Conservation (phyloP, 140 eudicot genomes). For the Cichorium intybus region DNA sequence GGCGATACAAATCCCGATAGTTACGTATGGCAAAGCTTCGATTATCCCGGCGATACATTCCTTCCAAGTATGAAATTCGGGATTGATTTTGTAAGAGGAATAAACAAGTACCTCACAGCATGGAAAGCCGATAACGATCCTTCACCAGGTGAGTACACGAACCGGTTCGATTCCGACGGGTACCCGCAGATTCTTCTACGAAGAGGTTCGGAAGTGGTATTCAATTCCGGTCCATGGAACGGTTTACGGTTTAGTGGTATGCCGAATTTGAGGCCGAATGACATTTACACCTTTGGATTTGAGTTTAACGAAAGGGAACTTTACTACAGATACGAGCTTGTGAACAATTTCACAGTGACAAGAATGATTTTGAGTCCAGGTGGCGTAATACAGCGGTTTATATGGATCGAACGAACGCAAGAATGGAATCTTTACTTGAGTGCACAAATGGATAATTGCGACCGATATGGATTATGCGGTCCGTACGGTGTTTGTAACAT, state of each 20-base stretch:
- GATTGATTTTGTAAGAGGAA: conserved; percentile 25
- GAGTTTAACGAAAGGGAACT: conserved; percentile 30
- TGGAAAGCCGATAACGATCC: conserved; percentile 44
- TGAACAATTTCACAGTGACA: conserved; percentile 15
- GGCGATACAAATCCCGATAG: conserved; percentile 13
- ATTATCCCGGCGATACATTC: conserved; percentile 37
- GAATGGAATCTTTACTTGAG: conserved; percentile 29
- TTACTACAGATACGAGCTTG: conserved; percentile 46
- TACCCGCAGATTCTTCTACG: conserved; percentile 45
- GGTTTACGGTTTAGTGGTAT: conserved; percentile 46
- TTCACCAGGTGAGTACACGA: conserved; percentile 35
- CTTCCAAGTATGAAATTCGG: conserved; percentile 44
- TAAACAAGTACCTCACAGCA: conserved; percentile 32
- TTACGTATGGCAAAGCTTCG: conserved; percentile 52
- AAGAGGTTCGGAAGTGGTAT: conserved; percentile 23
- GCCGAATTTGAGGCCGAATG: conserved; percentile 38
- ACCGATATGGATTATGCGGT: conserved; percentile 43
- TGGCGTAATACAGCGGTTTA: conserved; percentile 29
- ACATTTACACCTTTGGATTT: conserved; percentile 41
- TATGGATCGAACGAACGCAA: conserved; percentile 23
- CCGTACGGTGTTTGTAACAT: conserved; percentile 41
- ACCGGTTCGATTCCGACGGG: conserved; percentile 37
- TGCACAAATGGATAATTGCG: conserved; percentile 45
- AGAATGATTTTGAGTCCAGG: conserved; percentile 27
- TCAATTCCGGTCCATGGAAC: conserved; percentile 44